Base-by-base conservation (phyloP, 345 rosid species). In the Linum usitatissimum region DNA sequence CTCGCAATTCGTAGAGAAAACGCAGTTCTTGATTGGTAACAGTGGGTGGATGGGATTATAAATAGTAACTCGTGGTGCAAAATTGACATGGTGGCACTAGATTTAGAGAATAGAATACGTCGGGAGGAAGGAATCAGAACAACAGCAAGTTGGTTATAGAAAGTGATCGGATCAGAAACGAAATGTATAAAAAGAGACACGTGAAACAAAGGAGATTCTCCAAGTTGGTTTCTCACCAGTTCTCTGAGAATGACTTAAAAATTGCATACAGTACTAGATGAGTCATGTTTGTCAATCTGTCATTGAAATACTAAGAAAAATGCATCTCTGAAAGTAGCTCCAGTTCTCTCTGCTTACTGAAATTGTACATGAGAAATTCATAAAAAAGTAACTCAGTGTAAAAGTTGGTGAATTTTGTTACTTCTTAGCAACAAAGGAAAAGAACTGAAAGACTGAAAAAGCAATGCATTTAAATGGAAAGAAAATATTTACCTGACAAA, bases 311-410 rank as follows among this genome's bases (percentile, higher is more conserved):
- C 42, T 23, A 14, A 9, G 64, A 74, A 60, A 9, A 65, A 74
- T 59, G 74, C 38, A 9, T n/a, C 38, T 34, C 48, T 53, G 68
- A 77, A 73, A 68, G 51, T 63, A 67, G 59, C 68, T 18, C 18
- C 65, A 17, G 59, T 54, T 62, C 13, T 64, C 39, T 18, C 45
- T 45, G 51, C 51, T 45, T 45, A 10, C 7, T 45, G 51, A 45
- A 0, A 45, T 45, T 0, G 51, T 45, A 45, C 51, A 45, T 45
- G 51, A 45, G 51, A 45, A 13, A 6, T 45, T 45, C 51, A 23
- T 23, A 45, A 10, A 45, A 45, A 45, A 45, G 51, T 9, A 45
- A 45, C 51, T 45, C 10, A 45, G 51, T 45, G 15, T 13, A 45
- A 10, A 15, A 12, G 10, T 15, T 45, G 51, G 10, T 45, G 17